Conservation (phyloP, 2,329 filamentous ascomycete species). For the Daldinia eschscholtzii region DNA sequence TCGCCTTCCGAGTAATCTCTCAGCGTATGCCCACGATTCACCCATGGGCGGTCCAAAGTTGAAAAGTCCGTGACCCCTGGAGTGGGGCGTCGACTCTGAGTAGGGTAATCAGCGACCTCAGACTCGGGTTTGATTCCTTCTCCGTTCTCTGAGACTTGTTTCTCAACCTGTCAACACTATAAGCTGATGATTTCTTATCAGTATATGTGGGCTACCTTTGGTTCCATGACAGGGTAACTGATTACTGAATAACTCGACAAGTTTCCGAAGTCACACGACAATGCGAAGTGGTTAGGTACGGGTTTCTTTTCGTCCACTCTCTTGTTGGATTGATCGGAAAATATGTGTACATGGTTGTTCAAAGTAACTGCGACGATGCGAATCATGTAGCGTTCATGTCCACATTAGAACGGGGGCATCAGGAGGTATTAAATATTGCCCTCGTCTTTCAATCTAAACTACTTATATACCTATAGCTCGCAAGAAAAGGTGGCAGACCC, state of each 20-base stretch:
- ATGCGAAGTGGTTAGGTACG: background rate
- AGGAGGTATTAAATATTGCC: conserved; percentile 29
- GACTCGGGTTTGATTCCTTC: background rate
- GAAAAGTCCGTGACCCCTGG: background rate
- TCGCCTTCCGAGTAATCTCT: conserved; percentile 16
- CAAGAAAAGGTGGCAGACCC: conserved; percentile 13
- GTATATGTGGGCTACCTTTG: conserved; percentile 21
- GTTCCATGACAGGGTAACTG: conserved; percentile 23
- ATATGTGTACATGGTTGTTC: conserved; percentile 7
- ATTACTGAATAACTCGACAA: conserved; percentile 10
- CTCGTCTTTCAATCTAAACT: background rate
- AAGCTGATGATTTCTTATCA: conserved; percentile 9
- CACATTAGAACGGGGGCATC: conserved; percentile 1
- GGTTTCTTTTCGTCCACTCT: conserved; percentile 9
- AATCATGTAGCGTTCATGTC: background rate
- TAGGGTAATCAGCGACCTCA: background rate
- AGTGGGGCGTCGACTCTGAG: conserved; percentile 7
- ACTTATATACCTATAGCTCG: background rate
- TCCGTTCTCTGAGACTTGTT: background rate
- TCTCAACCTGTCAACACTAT: conserved; percentile 18
- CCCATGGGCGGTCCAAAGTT: conserved; percentile 35
- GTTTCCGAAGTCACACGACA: background rate
- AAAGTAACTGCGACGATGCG: background rate
- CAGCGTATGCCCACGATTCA: conserved; percentile 18
- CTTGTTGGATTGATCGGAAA: conserved; percentile 7